Evolutionary conservation across 2,329 filamentous ascomycete genomes (phyloP), one percentile per base, ranked within the genome.

Genomic region (Myrmaecium sp.): DNA sequence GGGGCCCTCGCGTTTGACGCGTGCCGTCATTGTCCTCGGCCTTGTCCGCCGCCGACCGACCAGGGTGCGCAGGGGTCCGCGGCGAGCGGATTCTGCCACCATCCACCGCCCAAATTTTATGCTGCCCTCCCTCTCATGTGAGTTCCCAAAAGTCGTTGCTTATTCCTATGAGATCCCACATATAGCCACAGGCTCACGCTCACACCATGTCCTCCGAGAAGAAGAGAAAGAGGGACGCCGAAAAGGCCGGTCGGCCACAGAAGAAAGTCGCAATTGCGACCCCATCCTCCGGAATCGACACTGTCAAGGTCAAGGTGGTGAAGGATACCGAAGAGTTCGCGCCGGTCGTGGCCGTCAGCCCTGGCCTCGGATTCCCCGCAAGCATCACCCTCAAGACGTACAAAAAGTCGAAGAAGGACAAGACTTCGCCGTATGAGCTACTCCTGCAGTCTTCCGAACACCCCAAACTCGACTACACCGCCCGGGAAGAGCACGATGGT

Each of bases 381-480:
- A 36, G 44, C 34, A 36, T 60, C 24, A 51, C 59, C 27, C 55
- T 67, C 45, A 61, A 62, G 30, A 47, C 58, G 7, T 69, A 66
- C 42, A 48, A 53, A 19, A 53, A 56, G 23, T 21, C 28, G 24
- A 34, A 31, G 44, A 33, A 30, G 32, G 34, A 41, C 37, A 47
- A 33, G 47, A 28, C 27, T 29, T 29, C 40, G 32, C 60, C 51
- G 5, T 57, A 62, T 21, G 58, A 68, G 29, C 43, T 73, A 5
- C 56, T 74, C 18, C 57, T 74, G 6, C 68, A 74, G 33, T 69
- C 69, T 5, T 69, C 67, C 14, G 52, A 62, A 25, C 69, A 74
- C 35, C 54, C 64, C 9, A 65, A 61, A 27, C 55, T 74, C 28
- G 67, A 74, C 46, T 74, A 70, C 37, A 55, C 57, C 12, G 69